Conservation (phyloP, 1,284 basidiomycete species). For the Apiotrichum veenhuisii region DNA sequence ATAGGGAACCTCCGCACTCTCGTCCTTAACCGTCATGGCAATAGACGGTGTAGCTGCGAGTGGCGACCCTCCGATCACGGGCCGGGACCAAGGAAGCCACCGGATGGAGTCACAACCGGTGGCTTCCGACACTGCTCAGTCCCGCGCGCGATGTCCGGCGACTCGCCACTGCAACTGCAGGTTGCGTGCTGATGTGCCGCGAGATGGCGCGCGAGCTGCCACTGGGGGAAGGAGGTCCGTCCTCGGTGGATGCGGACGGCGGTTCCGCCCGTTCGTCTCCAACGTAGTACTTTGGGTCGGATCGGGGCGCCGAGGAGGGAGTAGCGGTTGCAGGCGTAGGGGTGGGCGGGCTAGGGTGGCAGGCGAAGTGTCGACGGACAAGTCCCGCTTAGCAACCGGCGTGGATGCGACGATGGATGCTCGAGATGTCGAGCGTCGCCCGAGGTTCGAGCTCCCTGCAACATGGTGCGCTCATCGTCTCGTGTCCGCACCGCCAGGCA, state of each 20-base stretch:
- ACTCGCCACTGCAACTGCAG: conserved; percentile 21
- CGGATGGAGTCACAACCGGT: conserved; percentile 34
- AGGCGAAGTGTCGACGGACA: conserved; percentile 8
- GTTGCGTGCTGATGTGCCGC: conserved; percentile 25
- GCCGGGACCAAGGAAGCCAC: conserved; percentile 5
- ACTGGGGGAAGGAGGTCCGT: conserved; percentile 4
- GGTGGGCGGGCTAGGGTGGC: neutral
- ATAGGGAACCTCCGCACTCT: too few species aligned
- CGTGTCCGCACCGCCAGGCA: too few species aligned
- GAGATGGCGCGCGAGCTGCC: conserved; percentile 20
- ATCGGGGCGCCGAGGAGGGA: conserved; percentile 22
- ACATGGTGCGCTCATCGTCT: too few species aligned
- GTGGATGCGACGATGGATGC: too few species aligned
- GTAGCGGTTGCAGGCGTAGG: conserved; percentile 9
- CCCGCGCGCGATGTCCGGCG: conserved; percentile 15
- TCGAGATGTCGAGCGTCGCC: too few species aligned
- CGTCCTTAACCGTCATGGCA: conserved; percentile 40
- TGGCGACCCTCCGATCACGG: conserved; percentile 39
- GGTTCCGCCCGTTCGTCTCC: conserved; percentile 27
- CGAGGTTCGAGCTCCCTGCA: too few species aligned
- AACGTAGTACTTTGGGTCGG: conserved; percentile 46
- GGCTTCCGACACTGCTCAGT: conserved; percentile 30
- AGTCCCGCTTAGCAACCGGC: neutral
- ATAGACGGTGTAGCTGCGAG: conserved; percentile 44
- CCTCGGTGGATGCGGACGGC: neutral